Percentiles rank a stretch among this genome's conserved stretches.
Evolutionary conservation across 495 filamentous ascomycete species (phyloP).

Genomic region (Physcia stellaris): DNA sequence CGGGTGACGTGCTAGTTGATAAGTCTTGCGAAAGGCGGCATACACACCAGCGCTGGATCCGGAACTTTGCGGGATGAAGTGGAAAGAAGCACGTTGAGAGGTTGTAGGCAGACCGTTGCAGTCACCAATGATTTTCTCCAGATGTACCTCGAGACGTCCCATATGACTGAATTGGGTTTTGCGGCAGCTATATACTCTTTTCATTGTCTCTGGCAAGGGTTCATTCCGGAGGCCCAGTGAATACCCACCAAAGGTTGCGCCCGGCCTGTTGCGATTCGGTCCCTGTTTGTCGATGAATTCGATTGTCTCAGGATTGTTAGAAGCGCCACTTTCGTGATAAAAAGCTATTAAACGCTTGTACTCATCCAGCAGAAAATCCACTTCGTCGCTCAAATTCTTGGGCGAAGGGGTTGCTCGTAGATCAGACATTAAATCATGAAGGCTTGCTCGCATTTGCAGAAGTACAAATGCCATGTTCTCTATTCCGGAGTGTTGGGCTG

Average conservation of each 20-base stretch:
- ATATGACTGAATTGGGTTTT: not conserved
- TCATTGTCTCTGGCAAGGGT: not conserved
- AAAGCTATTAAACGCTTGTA: not conserved
- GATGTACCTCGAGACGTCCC: not conserved
- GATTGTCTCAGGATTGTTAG: too few species aligned
- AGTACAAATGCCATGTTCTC: not conserved
- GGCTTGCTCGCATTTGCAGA: not conserved
- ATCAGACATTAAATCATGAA: not conserved
- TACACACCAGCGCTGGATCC: not conserved
- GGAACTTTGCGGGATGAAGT: not conserved
- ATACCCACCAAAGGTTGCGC: too few species aligned
- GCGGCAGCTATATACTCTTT: not conserved
- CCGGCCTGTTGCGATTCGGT: too few species aligned
- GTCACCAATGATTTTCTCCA: not conserved
- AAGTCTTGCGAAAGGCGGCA: not conserved
- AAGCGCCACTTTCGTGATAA: not conserved
- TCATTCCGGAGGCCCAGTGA: too few species aligned
- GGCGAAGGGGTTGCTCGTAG: not conserved
- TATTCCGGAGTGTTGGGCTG: not conserved
- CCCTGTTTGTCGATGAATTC: too few species aligned
- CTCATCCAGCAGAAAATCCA: not conserved
- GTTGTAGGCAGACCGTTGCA: not conserved
- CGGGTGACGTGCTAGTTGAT: not conserved
- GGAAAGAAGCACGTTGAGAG: not conserved
- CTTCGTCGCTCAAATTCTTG: not conserved